Base-by-base conservation (phyloP, 2,329 filamentous ascomycete species). In the Fusarium zealandicum region DNA sequence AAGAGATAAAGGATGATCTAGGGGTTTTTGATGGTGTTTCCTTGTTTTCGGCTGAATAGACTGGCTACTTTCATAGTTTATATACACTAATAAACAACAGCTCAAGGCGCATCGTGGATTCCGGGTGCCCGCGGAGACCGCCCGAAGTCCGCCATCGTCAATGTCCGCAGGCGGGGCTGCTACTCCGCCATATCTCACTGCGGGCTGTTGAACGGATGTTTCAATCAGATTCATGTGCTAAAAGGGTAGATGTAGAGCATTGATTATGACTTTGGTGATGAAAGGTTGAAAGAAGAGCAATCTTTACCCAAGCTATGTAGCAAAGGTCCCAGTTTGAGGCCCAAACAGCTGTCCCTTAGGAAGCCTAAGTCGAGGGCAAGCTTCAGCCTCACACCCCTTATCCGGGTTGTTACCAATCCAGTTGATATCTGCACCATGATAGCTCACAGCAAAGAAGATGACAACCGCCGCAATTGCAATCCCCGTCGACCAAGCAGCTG, bases 361-460 rank as follows among this genome's bases (percentile, higher is more conserved):
- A 2, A 72, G 46, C 16, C 57, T 48, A 1, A 69, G 61, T 6
- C 57, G 57, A 10, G 70, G 70, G 0, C 65, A 54, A 7, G 45
- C 22, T 3, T 54, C 20, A 2, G 57, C 63, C 33, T 72, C 70
- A 18, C 70, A 72, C 2, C 70, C 70, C 10, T 56, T 57, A 5
- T 54, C 45, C 1, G 61, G 37, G 10, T 61, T 65, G 52, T 79
- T 80, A 2, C 79, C 79, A 72, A 78, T 80, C 79, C 79, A 81
- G 4, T 73, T 54, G 16, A 81, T 48, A 22, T 72, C 64, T 4
- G 71, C 60, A 0, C 67, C 68, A 1, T 65, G 66, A 60, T 73
- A 79, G 52, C 78, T 72, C 5, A 82, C 68, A 1, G 74, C 72
- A 51, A 82, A 83, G 69, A 82, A 78, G 42, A 82, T 78, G 37